Percentiles rank a stretch among this genome's conserved stretches.
phyloP scores from a whole-genome alignment of 495 filamentous ascomycete species.

The Penicillium longicatenatum region DNA sequence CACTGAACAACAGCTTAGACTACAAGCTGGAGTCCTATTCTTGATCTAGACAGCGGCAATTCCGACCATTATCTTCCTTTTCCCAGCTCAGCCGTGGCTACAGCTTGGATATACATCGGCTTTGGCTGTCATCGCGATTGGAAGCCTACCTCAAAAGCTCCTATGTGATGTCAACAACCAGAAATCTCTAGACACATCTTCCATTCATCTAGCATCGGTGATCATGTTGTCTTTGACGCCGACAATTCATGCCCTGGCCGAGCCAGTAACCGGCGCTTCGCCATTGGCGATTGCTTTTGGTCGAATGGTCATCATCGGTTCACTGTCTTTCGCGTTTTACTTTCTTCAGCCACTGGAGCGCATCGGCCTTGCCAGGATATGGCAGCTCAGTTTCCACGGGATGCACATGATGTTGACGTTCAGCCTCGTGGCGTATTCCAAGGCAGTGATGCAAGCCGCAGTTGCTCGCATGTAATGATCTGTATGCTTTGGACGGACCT shows the following conservation, averaged over 20 bases:
- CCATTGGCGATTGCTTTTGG: slow-evolving; percentile 10
- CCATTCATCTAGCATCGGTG: slow-evolving; percentile 6
- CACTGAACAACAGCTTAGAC: background rate
- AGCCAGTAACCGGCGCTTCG: background rate
- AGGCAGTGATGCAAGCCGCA: background rate
- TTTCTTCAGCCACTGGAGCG: slow-evolving; percentile 9
- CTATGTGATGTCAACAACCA: background rate
- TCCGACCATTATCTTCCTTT: background rate
- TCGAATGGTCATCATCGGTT: slow-evolving; percentile 6
- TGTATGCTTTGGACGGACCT: background rate
- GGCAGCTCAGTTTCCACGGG: slow-evolving; percentile 7
- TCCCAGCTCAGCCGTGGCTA: background rate
- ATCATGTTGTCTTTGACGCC: slow-evolving; percentile 9
- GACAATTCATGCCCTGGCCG: slow-evolving; percentile 9
- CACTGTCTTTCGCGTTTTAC: slow-evolving; percentile 3
- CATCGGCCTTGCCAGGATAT: slow-evolving; percentile 3
- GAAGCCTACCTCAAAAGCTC: slow-evolving; percentile 2
- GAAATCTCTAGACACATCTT: background rate
- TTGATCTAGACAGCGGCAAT: background rate
- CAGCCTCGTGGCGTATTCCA: slow-evolving; percentile 5
- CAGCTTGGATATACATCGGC: background rate
- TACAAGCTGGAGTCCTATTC: background rate
- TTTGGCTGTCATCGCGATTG: slow-evolving; percentile 4
- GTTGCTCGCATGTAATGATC: background rate
- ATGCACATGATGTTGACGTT: slow-evolving; percentile 10